Base-by-base conservation (phyloP, 176 grass and related monocot genomes). In the Alloteropsis semialata region DNA sequence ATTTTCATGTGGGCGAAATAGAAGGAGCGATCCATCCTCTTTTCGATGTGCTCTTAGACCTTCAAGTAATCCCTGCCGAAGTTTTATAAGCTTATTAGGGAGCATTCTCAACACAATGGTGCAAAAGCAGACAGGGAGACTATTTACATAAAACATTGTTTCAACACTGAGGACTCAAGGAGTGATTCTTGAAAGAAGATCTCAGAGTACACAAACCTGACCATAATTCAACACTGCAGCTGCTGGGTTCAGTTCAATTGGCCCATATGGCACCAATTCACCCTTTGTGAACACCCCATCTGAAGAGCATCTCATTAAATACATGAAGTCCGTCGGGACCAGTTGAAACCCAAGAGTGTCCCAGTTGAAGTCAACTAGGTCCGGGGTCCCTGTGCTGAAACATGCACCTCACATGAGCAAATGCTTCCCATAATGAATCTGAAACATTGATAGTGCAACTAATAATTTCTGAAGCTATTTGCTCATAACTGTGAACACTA, bases 201-300 rank as follows among this genome's bases (percentile, higher is more conserved):
- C 4, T 6, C 6, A 11, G 19, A 70, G 34, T 61, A 71, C 59
- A 38, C 92, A 77, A 83, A 98, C 92, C 92, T 95, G 92, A 51
- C 92, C 96, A 84, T 98, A 98, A 86, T 98, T 98, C 77, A 98
- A 58, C n/a, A 98, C 96, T 30, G 84, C 96, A 50, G 96, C 87
- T 38, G 92, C 84, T 33, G 96, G 92, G 43, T 56, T 93, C 80
- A 98, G 72, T 69, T 95, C 87, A 37, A 98, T 90, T 74, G 88
- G 84, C 6, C 92, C 96, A 82, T 85, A 95, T 0, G 55, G 89
- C 67, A 84, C 53, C 76, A 98, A 87, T 85, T 98, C 91, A 78
- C 96, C 96, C 57, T 93, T 84, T 12, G 59, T 56, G 50, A 98
- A 98, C 42, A 74, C 68, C 28, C 87, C 89, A 53, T 93, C 87